These are phyloP conservation scores for Cymodocea nodosa DNA, from an alignment of 116 monocot species.

Conservation along the genomic window DNA sequence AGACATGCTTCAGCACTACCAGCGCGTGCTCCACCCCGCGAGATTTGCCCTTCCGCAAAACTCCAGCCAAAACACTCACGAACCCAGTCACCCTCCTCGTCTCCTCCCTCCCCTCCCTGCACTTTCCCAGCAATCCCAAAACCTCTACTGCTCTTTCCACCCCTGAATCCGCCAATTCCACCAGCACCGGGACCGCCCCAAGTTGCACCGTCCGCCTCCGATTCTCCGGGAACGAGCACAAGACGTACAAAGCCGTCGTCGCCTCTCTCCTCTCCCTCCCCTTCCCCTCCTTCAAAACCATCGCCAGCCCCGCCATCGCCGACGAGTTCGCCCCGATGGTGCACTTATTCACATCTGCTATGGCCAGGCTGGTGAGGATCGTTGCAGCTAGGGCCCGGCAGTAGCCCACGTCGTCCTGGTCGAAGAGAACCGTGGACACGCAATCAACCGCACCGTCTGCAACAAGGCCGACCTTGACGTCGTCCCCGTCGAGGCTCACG, in stretches of 20 bases:
- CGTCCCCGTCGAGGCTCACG: slow-evolving; percentile 80
- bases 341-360: slow-evolving; percentile 84
- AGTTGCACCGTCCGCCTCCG: slow-evolving; percentile 30
- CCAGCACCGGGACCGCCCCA: slow-evolving; percentile 41
- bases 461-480: slow-evolving; percentile 69
- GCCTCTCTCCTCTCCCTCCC: slow-evolving; percentile 55
- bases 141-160: slow-evolving; percentile 70
- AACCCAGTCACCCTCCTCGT: slow-evolving; percentile 29
- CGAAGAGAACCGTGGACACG: slow-evolving; percentile 20
- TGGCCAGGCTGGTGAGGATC: slow-evolving; percentile 61
- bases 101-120: slow-evolving; percentile 46
- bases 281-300: slow-evolving; percentile 18
- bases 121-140: slow-evolving; percentile 48
- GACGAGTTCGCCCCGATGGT: slow-evolving; percentile 68
- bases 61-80: slow-evolving; percentile 27
- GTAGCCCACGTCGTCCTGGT: neutral
- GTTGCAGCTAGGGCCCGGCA: slow-evolving; percentile 63
- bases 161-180: slow-evolving; percentile 32
- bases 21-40: slow-evolving; percentile 47
- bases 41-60: slow-evolving; percentile 21
- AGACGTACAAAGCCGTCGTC: slow-evolving; percentile 65
- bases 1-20: slow-evolving; percentile 41
- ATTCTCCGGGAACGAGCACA: slow-evolving; percentile 74
- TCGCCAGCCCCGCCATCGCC: slow-evolving; percentile 35
- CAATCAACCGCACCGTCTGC: slow-evolving; percentile 79